These are phyloP conservation scores for Aspergillus sp. DNA, from an alignment of 2,329 filamentous ascomycete genomes.

Conservation along the genomic window DNA sequence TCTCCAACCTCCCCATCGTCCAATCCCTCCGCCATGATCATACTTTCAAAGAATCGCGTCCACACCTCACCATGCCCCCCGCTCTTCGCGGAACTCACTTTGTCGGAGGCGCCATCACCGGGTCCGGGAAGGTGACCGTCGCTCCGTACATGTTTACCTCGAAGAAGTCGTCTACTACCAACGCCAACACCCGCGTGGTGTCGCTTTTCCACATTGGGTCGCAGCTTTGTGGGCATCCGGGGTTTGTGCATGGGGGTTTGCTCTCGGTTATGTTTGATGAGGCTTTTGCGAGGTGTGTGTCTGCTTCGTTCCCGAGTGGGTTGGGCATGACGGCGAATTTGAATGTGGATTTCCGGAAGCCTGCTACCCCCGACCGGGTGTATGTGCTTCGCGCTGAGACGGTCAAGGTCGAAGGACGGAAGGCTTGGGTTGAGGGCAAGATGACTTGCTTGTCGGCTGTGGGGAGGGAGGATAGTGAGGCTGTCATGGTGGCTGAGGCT, in stretches of 20 bases:
- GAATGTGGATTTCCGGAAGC: conserved; percentile 31
- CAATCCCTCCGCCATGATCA: conserved; percentile 59
- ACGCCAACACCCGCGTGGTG: not conserved
- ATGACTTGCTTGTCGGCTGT: conserved; percentile 16
- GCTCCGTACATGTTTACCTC: conserved; percentile 57
- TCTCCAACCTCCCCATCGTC: conserved; percentile 59
- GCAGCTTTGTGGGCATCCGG: conserved; percentile 30
- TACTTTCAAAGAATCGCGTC: conserved; percentile 67
- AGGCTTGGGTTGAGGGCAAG: conserved; percentile 32
- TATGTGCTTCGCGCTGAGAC: conserved; percentile 29
- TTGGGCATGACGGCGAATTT: conserved; percentile 34
- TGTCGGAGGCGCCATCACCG: conserved; percentile 71
- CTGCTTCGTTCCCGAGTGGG: conserved; percentile 25
- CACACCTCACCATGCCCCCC: conserved; percentile 76
- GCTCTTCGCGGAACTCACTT: conserved; percentile 66
- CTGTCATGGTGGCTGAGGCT: conserved; percentile 29
- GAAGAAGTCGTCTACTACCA: not conserved
- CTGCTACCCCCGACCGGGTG: conserved; percentile 24
- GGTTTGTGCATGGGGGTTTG: conserved; percentile 32
- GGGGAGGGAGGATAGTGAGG: conserved; percentile 14
- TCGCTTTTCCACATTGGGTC: conserved; percentile 28
- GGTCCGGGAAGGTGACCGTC: conserved; percentile 67
- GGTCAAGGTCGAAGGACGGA: conserved; percentile 29
- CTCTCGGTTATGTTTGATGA: conserved; percentile 32
- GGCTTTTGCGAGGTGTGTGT: conserved; percentile 31